Conservation (phyloP, 2,329 filamentous ascomycete species). For the Curvularia sp. region DNA sequence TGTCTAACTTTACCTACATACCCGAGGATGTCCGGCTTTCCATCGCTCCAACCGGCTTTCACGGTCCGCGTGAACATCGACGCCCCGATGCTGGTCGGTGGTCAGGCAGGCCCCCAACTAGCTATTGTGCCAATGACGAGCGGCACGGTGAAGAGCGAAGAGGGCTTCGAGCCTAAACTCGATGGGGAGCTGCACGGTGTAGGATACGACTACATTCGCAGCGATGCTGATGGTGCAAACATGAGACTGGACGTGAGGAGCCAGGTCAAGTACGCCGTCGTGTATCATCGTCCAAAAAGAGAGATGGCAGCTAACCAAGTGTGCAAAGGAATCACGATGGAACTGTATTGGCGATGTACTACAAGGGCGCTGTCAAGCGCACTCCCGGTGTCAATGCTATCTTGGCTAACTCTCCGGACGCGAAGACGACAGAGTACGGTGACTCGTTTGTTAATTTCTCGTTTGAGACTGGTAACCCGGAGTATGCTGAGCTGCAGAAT, state of each 20-base stretch:
- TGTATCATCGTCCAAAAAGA: no score
- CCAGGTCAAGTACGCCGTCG: conserved; percentile 35
- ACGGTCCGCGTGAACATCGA: conserved; percentile 42
- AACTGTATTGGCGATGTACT: conserved; percentile 44
- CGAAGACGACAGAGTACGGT: conserved; percentile 41
- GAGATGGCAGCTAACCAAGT: background rate
- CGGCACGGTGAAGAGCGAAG: conserved; percentile 43
- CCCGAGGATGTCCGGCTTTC: conserved; percentile 34
- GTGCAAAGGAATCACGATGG: conserved; percentile 28
- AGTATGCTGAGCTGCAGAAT: conserved; percentile 42
- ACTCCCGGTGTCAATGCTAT: conserved; percentile 35
- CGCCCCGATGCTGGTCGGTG: conserved; percentile 37
- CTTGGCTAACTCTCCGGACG: conserved; percentile 29
- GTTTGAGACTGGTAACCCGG: conserved; percentile 40
- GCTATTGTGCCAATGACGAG: conserved; percentile 42
- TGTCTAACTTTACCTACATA: background rate
- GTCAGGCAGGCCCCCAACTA: conserved; percentile 31
- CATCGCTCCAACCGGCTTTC: conserved; percentile 41
- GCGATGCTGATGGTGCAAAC: conserved; percentile 34
- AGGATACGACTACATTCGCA: conserved; percentile 46
- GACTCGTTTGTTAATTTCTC: conserved; percentile 42
- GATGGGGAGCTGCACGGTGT: conserved; percentile 42
- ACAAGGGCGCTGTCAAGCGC: conserved; percentile 40
- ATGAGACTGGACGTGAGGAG: conserved; percentile 42
- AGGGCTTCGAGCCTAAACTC: conserved; percentile 38